Evolutionary conservation across 441 rosid species (phyloP).

Genomic region (Populus hybrid): DNA sequence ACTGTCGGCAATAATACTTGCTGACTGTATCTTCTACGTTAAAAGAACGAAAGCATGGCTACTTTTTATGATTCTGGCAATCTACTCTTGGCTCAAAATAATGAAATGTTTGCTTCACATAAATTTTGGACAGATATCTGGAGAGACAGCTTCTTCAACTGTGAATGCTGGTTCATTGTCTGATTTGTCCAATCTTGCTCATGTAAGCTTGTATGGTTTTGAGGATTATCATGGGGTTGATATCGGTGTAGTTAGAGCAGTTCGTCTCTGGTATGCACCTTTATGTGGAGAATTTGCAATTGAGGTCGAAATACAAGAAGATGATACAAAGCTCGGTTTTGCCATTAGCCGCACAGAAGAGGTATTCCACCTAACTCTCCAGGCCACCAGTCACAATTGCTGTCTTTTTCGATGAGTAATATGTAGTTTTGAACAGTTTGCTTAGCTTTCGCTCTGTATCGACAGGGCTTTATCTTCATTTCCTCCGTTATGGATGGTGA

Average conservation of each 20-base stretch:
- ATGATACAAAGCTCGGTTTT: constrained; percentile 82
- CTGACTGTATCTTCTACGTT: background rate
- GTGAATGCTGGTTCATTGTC: constrained; percentile 82
- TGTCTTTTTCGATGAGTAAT: background rate
- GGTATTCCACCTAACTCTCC: constrained; percentile 30
- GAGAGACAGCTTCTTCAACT: constrained; percentile 86
- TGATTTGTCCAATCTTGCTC: constrained; percentile 74
- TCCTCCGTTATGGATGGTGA: constrained; percentile 75
- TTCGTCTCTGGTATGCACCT: constrained; percentile 90
- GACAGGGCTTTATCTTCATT: constrained; percentile 87
- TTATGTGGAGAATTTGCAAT: constrained; percentile 60
- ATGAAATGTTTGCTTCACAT: background rate
- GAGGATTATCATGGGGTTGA: constrained; percentile 98
- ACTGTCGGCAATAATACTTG: background rate
- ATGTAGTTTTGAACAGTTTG: background rate
- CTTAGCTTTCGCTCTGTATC: background rate
- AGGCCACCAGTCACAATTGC: background rate
- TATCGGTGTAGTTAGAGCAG: constrained; percentile 91
- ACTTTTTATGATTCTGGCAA: background rate
- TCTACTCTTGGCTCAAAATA: background rate
- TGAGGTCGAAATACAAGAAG: constrained; percentile 70
- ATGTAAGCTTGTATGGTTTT: constrained; percentile 81
- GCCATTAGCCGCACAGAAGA: constrained; percentile 98
- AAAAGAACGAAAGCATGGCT: background rate
- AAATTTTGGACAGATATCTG: constrained; percentile 60